Evolutionary conservation across 2,329 filamentous ascomycete genomes (phyloP).

Genomic region (Penicillium sp.): DNA sequence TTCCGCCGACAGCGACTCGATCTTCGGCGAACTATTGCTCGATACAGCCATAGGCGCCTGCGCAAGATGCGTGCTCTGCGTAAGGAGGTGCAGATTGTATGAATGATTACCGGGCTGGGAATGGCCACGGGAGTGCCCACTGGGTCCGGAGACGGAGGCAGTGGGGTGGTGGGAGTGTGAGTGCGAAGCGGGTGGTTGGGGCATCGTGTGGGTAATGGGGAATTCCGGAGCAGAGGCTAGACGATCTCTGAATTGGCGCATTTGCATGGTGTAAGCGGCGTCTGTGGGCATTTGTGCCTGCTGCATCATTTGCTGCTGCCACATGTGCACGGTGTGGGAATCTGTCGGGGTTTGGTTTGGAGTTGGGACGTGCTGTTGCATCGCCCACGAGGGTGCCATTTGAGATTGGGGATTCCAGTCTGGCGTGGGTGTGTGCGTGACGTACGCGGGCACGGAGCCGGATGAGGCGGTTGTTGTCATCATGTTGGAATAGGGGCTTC

Average conservation of each 20-base stretch:
- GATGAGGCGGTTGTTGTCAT: constrained; percentile 15
- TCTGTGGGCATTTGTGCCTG: constrained; percentile 20
- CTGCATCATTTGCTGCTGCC: constrained; percentile 30
- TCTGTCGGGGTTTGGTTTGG: constrained; percentile 24
- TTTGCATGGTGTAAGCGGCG: constrained; percentile 14
- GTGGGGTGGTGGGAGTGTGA: constrained; percentile 6
- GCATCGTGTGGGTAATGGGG: constrained; percentile 11
- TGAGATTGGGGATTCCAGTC: constrained; percentile 14
- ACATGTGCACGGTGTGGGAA: constrained; percentile 23
- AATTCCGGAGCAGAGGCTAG: constrained; percentile 36
- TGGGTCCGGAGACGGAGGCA: constrained; percentile 20
- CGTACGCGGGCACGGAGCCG: constrained; percentile 30
- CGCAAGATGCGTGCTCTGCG: constrained; percentile 19
- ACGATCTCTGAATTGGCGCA: constrained; percentile 34
- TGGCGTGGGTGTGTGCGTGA: constrained; percentile 21
- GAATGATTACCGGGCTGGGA: constrained; percentile 23
- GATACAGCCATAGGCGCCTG: constrained; percentile 10
- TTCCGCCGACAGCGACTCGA: constrained; percentile 27
- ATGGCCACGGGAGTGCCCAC: constrained; percentile 20
- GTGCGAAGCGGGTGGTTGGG: constrained; percentile 1
- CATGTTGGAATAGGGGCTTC: constrained; percentile 24
- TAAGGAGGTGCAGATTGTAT: constrained; percentile 23
- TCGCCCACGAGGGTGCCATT: constrained; percentile 24
- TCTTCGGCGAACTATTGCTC: constrained; percentile 18
- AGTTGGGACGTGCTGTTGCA: constrained; percentile 26